Conservation (phyloP, 495 filamentous ascomycete genomes). For the Penicillium dipodomyicola region DNA sequence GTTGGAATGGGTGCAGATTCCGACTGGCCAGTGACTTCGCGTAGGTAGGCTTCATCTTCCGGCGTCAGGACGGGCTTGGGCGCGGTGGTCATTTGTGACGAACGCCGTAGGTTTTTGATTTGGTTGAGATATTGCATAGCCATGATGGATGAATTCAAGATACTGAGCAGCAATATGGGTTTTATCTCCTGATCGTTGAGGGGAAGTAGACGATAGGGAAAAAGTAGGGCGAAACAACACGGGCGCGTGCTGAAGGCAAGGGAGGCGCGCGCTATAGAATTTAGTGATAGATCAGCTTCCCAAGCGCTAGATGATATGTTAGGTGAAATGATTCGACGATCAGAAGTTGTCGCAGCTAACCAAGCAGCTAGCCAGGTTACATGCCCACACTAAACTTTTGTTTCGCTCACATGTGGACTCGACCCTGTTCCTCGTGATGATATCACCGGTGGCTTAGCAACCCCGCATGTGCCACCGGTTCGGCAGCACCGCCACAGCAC, state of each 20-base stretch:
- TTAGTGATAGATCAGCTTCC: slow-evolving; percentile 7
- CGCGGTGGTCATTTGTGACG: slow-evolving; percentile 29
- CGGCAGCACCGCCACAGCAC: slow-evolving; percentile 10
- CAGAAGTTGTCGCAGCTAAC: not conserved
- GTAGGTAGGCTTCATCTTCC: slow-evolving; percentile 57
- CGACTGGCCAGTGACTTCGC: slow-evolving; percentile 42
- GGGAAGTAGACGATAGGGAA: not conserved
- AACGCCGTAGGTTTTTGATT: slow-evolving; percentile 32
- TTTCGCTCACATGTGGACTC: slow-evolving; percentile 5
- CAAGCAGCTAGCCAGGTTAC: not conserved
- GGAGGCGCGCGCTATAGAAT: slow-evolving; percentile 6
- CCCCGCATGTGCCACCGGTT: slow-evolving; percentile 18
- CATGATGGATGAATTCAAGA: not conserved
- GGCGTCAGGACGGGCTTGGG: slow-evolving; percentile 51
- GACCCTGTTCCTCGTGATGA: slow-evolving; percentile 17
- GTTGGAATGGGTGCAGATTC: slow-evolving; percentile 15
- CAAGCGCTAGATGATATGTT: not conserved
- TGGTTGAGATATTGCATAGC: slow-evolving; percentile 45
- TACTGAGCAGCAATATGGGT: not conserved
- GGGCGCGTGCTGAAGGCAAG: slow-evolving; percentile 9
- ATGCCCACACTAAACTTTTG: not conserved
- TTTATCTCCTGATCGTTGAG: not conserved
- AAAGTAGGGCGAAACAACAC: slow-evolving; percentile 7
- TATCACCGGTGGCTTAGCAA: slow-evolving; percentile 28
- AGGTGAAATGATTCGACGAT: not conserved